A percentile compares a stretch with the other conserved stretches of the same genome.
Conservation (phyloP, 768 basidiomycete genomes). For the Boletus sp. region DNA sequence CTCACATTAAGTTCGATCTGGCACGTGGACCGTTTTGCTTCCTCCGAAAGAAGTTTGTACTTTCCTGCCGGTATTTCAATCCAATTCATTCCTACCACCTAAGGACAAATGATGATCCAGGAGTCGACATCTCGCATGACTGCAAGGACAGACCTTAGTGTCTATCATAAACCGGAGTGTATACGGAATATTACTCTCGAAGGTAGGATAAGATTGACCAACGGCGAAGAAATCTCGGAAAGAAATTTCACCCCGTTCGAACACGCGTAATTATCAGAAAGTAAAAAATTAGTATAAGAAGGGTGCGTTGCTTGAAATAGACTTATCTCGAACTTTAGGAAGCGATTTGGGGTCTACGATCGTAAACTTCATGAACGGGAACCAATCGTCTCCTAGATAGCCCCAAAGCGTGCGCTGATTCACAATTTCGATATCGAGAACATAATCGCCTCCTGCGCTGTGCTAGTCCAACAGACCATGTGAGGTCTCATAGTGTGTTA, state of each 20-base stretch:
- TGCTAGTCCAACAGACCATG: constrained; percentile 11
- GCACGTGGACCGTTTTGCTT: constrained; percentile 70
- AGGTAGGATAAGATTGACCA: constrained; percentile 59
- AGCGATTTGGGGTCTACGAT: constrained; percentile 68
- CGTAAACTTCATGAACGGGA: constrained; percentile 84
- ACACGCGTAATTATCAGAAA: constrained; percentile 44
- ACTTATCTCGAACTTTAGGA: constrained; percentile 92
- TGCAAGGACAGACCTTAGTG: constrained; percentile 58
- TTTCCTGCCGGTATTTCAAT: constrained; percentile 85
- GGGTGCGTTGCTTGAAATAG: background rate
- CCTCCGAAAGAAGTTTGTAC: constrained; percentile 60
- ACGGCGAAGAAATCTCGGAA: constrained; percentile 58
- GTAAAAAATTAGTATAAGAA: constrained; percentile 13
- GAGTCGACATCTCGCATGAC: background rate
- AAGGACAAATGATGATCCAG: background rate
- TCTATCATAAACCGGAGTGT: constrained; percentile 97
- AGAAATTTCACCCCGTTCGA: constrained; percentile 72
- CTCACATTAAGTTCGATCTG: constrained; percentile 83
- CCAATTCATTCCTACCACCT: constrained; percentile 99
- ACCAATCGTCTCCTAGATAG: constrained; percentile 76
- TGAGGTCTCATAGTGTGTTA: background rate
- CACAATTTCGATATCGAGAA: constrained; percentile 55
- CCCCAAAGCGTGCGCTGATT: constrained; percentile 79
- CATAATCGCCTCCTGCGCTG: constrained; percentile 33
- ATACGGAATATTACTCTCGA: constrained; percentile 92